These are phyloP conservation scores for Parathielavia appendiculata DNA, from an alignment of 495 filamentous ascomycete genomes.

Conservation along the genomic window DNA sequence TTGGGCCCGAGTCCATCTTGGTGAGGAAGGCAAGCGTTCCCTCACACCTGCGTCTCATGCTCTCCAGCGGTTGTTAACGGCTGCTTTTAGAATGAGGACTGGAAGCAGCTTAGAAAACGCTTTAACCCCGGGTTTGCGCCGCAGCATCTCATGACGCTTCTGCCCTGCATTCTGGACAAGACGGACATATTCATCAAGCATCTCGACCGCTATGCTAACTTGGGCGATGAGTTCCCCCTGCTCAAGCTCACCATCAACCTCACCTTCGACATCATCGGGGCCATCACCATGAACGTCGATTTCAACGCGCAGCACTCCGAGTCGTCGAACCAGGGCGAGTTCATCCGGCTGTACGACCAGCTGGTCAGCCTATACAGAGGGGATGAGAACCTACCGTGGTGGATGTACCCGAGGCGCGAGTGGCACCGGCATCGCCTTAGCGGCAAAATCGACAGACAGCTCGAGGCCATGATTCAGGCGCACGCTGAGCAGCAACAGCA, in stretches of 20 bases:
- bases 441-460: conserved; percentile 17
- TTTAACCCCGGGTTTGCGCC: conserved; percentile 44
- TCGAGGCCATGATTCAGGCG: conserved; percentile 27
- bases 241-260: conserved; percentile 27
- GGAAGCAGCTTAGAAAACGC: conserved; percentile 38
- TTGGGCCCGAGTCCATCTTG: conserved; percentile 39
- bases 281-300: conserved; percentile 34
- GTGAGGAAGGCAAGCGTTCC: conserved; percentile 25
- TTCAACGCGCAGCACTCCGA: conserved; percentile 32
- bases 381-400: conserved; percentile 20
- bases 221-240: conserved; percentile 29
- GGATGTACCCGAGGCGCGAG: conserved; percentile 18
- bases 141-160: conserved; percentile 37
- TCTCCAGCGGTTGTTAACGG: not conserved
- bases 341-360: conserved; percentile 29
- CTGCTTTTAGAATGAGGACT: conserved; percentile 27
- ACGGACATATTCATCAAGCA: conserved; percentile 28
- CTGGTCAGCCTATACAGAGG: conserved; percentile 23
- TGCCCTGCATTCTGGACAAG: conserved; percentile 41
- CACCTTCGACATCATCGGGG: conserved; percentile 41
- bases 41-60: not conserved
- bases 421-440: conserved; percentile 19
- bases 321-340: conserved; percentile 19
- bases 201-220: conserved; percentile 25
- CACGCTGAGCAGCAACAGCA: conserved; percentile 18